These are phyloP conservation scores for Codiaeum variegatum DNA, from an alignment of 441 rosid genomes.

Conservation along the genomic window DNA sequence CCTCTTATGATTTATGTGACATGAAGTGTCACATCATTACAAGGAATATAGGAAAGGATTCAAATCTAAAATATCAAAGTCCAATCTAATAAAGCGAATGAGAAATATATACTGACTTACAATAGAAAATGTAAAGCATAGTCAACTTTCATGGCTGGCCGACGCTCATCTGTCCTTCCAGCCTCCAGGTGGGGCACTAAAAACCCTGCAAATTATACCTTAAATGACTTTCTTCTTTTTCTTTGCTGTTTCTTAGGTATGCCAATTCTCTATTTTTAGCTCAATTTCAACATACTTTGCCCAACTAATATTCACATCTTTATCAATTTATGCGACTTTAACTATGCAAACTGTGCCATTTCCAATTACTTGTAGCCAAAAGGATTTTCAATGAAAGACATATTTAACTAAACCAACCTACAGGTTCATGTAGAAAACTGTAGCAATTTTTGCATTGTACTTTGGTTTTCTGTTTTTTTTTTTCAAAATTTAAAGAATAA, in stretches of 20 bases:
- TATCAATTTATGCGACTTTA: background rate
- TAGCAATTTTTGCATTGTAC: too few relatives aligned
- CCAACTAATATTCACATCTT: background rate
- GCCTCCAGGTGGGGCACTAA: conserved; percentile 3
- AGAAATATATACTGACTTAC: background rate
- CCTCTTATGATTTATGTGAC: too few relatives aligned
- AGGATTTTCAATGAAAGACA: background rate
- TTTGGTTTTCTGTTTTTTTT: too few relatives aligned
- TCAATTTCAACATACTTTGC: background rate
- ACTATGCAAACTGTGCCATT: background rate
- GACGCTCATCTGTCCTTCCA: background rate
- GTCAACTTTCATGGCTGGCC: conserved; percentile 18
- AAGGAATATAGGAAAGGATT: too few relatives aligned
- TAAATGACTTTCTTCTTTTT: background rate
- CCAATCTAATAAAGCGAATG: background rate
- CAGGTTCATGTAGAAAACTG: too few relatives aligned
- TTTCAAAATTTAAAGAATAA: too few relatives aligned
- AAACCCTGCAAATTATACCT: background rate
- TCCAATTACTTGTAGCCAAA: background rate
- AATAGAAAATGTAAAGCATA: background rate
- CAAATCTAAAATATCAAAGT: too few relatives aligned
- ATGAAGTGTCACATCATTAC: too few relatives aligned
- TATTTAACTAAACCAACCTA: background rate
- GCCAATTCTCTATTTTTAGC: background rate
- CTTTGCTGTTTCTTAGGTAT: background rate